Evolutionary conservation across 257 asterid genomes (phyloP).

Genomic region (Linaria vulgaris): DNA sequence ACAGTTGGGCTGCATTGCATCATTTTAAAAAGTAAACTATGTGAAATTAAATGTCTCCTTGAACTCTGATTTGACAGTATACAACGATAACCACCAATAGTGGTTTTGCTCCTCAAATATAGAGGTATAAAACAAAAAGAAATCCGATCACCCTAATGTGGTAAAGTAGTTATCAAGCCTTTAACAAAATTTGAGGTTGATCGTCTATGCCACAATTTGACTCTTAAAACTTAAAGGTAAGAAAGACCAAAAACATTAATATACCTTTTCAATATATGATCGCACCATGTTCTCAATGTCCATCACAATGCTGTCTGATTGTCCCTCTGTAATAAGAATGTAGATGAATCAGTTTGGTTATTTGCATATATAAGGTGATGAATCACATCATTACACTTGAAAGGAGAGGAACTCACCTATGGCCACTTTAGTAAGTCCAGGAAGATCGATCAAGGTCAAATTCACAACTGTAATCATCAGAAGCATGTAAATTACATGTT

Average conservation of each 20-base stretch:
- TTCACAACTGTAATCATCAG: constrained; percentile 54
- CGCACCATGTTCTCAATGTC: constrained; percentile 78
- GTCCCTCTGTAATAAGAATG: constrained; percentile 45
- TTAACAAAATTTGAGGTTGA: background rate
- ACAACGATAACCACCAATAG: too few relatives aligned
- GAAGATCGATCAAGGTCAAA: constrained; percentile 69
- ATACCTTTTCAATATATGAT: constrained; percentile 64
- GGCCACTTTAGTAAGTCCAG: constrained; percentile 71
- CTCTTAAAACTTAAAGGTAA: constrained; percentile 2
- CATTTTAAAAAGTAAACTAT: constrained; percentile 18
- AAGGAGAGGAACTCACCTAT: constrained; percentile 41
- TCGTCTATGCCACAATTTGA: background rate
- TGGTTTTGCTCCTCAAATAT: too few relatives aligned
- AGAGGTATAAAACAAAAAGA: too few relatives aligned
- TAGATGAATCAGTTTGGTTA: constrained; percentile 6
- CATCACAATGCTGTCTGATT: constrained; percentile 54
- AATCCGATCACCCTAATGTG: too few relatives aligned
- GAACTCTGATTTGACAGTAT: too few relatives aligned
- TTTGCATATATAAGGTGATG: background rate
- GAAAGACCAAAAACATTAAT: background rate
- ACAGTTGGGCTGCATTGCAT: constrained; percentile 60
- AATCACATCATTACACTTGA: too few relatives aligned
- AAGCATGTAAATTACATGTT: constrained; percentile 26
- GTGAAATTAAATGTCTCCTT: too few relatives aligned
- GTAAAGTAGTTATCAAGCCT: too few relatives aligned